These are phyloP conservation scores for Myriosclerotinia curreyana DNA, from an alignment of 2,329 filamentous ascomycete genomes.

Conservation along the genomic window DNA sequence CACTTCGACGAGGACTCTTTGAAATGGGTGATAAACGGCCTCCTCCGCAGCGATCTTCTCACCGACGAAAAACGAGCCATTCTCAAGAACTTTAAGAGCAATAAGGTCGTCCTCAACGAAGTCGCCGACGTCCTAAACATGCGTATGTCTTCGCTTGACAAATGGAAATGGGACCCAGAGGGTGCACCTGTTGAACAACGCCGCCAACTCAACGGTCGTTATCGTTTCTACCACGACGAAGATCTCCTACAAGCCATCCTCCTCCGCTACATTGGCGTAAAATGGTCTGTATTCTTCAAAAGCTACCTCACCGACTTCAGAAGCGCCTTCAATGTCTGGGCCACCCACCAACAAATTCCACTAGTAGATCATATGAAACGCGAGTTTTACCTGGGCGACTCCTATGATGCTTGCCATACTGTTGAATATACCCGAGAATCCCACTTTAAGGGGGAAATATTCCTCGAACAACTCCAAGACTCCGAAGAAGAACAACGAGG, in stretches of 20 bases:
- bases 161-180: conserved; percentile 49
- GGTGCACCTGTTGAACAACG: conserved; percentile 50
- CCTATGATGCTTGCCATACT: conserved; percentile 25
- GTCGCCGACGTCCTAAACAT: too few species aligned
- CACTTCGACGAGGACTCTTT: too few species aligned
- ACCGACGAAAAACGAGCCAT: too few species aligned
- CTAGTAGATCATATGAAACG: conserved; percentile 39
- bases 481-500: conserved; percentile 37
- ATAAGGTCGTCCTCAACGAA: too few species aligned
- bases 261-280: conserved; percentile 51
- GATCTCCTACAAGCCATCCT: conserved; percentile 55
- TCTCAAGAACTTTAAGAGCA: too few species aligned
- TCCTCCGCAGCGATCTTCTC: too few species aligned
- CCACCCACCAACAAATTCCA: conserved; percentile 36
- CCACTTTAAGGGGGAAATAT: conserved; percentile 49
- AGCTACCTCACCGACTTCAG: conserved; percentile 37
- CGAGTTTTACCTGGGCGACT: conserved; percentile 44
- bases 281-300: conserved; percentile 48
- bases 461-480: conserved; percentile 54
- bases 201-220: conserved; percentile 55
- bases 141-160: conserved; percentile 24
- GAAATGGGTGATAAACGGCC: too few species aligned
- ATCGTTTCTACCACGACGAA: conserved; percentile 58
- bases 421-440: conserved; percentile 40
- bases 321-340: conserved; percentile 24